Evolutionary conservation across 2,329 filamentous ascomycete genomes (phyloP).

Genomic region (Harringtonia aguacate): DNA sequence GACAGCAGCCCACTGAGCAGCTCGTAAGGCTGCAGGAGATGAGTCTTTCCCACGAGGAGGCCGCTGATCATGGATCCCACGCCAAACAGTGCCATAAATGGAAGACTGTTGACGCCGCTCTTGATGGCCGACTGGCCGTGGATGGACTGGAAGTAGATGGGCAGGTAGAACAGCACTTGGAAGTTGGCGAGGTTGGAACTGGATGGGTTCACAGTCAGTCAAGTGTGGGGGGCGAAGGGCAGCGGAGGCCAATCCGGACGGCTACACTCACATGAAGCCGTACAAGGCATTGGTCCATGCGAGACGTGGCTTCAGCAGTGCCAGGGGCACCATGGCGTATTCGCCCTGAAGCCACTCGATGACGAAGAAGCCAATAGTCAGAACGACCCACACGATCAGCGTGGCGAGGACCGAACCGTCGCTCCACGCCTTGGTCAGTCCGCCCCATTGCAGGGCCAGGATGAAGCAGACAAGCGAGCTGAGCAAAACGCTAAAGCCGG

Average conservation of each 20-base stretch:
- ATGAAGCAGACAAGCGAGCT: background rate
- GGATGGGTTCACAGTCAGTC: background rate
- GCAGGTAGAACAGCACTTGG: constrained; percentile 1
- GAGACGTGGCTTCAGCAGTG: background rate
- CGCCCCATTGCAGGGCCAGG: background rate
- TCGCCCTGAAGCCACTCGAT: background rate
- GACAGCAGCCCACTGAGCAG: background rate
- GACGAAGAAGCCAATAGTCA: background rate
- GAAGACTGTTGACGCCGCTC: constrained; percentile 1
- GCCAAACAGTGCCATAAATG: background rate
- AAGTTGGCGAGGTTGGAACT: constrained; percentile 1
- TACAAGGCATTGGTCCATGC: background rate
- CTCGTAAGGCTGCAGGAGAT: background rate
- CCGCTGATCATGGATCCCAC: background rate
- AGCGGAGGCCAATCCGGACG: no score
- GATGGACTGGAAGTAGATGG: constrained; percentile 1
- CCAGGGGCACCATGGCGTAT: background rate
- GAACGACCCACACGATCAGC: background rate
- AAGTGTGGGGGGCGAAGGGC: no score
- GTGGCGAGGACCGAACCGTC: background rate
- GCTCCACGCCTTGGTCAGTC: background rate
- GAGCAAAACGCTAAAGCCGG: background rate
- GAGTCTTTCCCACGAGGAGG: background rate
- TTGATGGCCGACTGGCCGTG: background rate
- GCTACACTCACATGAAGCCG: background rate